Base-by-base conservation (phyloP, 2,329 filamentous ascomycete species). In the Cyclaneusma minus region DNA sequence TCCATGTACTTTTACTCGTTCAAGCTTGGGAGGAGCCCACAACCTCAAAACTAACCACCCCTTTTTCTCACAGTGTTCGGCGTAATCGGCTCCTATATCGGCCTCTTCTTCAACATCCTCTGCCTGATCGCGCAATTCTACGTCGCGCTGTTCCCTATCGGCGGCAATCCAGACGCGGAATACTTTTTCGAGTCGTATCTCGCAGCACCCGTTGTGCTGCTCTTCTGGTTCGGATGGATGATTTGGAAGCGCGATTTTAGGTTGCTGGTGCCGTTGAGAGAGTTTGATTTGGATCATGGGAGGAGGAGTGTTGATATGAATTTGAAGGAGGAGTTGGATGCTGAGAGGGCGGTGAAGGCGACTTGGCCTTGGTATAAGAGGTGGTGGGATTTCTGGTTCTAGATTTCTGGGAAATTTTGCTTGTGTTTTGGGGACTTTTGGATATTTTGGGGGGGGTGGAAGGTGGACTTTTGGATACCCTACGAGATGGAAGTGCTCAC, bases 161-260 rank as follows among this genome's bases (percentile, higher is more conserved):
- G 58, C 2, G 41, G 40, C 13, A 26, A 25, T 3, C 55, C 50
- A 3, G 28, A 51, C 13, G 55, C 62, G 0, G 32, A 58, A 31
- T 50, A 42, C 22, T 80, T 76, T 54, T 79, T 81, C 54, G 42
- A 58, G 24, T 38, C 43, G 4, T 74, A 69, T 42, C 55, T 75
- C 8, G 68, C 68, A 6, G 55, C 57, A 0, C 64, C 64, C 0
- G 52, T 74, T n/a, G 59, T 70, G 19, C 33, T 72, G 11, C 22
- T 41, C 0, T 61, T 70, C 36, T 81, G 76, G 43, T 25, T 82
- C 5, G 58, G 55, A 8, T 82, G 78, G 57, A 83, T 83, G 52
- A 2, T 78, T 22, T 66, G 46, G 22, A 45, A 50, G 10, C 42
- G 53, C 33, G 62, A 66, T 44, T 62, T 58, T 45, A 67, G 64